These are phyloP conservation scores for Elymus sibiricus DNA, from an alignment of 176 grass and related monocot genomes.

Conservation along the genomic window DNA sequence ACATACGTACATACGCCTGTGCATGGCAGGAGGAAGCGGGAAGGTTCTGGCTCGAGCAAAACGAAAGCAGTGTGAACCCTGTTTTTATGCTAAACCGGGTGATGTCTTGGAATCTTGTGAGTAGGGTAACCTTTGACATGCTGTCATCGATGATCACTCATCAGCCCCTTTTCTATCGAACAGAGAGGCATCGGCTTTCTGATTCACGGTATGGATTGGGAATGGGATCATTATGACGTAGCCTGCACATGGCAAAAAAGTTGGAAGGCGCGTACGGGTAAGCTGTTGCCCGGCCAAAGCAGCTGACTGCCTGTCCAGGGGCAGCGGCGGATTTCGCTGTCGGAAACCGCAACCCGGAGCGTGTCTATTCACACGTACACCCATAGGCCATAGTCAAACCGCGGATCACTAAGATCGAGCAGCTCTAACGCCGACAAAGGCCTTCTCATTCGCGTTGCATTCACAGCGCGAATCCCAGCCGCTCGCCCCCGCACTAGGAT, in stretches of 20 bases:
- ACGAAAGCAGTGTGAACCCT: constrained; percentile 27
- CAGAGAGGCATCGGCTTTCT: background rate
- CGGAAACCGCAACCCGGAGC: no score
- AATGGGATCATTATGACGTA: background rate
- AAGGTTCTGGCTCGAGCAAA: background rate
- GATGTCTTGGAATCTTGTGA: background rate
- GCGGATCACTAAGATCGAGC: no score
- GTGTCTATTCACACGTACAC: no score
- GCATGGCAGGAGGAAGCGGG: background rate
- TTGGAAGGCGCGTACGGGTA: constrained; percentile 10
- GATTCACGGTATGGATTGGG: background rate
- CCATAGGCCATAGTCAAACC: no score
- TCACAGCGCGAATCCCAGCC: no score
- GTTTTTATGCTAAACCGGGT: background rate
- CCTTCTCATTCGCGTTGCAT: no score
- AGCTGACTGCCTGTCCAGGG: background rate
- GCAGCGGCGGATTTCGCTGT: background rate
- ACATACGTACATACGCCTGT: background rate
- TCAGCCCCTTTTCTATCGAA: background rate
- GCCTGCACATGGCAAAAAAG: constrained; percentile 21
- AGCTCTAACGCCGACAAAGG: no score
- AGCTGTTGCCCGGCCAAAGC: background rate
- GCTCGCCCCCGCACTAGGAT: no score
- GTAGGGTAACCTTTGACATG: background rate
- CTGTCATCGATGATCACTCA: background rate